phyloP scores from a whole-genome alignment of 208 protist species.

The Balamuthia mandrillaris region DNA sequence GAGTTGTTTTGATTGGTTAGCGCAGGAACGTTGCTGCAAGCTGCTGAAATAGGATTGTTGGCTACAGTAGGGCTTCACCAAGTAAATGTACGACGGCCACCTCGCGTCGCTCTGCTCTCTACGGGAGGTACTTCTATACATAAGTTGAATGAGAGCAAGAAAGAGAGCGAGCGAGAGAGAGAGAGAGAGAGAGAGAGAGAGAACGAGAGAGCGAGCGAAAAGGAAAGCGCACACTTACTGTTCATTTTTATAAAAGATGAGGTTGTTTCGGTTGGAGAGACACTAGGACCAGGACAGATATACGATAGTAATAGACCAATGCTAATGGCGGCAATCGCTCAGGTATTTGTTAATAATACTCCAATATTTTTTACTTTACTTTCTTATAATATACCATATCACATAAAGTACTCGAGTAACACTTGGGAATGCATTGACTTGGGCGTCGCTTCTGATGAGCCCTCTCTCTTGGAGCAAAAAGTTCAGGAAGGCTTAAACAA shows the following conservation, averaged over 20 bases:
- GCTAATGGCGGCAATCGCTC: slow-evolving; percentile 30
- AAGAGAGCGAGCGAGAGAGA: not conserved
- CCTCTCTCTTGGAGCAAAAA: not conserved
- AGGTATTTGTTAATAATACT: too few species aligned
- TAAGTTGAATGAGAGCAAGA: not conserved
- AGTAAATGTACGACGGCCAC: slow-evolving; percentile 30
- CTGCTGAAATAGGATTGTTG: slow-evolving; percentile 59
- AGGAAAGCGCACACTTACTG: not conserved
- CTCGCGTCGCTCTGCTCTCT: slow-evolving; percentile 42
- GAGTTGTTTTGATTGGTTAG: not conserved
- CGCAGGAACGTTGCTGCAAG: slow-evolving; percentile 38
- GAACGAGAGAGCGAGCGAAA: not conserved
- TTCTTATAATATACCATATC: too few species aligned
- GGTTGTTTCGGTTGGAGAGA: not conserved
- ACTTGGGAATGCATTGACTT: not conserved
- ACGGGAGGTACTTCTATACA: slow-evolving; percentile 37
- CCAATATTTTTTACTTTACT: too few species aligned
- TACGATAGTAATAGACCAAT: slow-evolving; percentile 55
- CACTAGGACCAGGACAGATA: slow-evolving; percentile 10
- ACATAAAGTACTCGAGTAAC: too few species aligned
- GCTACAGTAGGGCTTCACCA: slow-evolving; percentile 46
- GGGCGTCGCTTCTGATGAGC: not conserved
- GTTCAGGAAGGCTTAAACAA: not conserved
- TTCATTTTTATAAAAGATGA: slow-evolving; percentile 43
- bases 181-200: not conserved